Evolutionary conservation across 768 basidiomycete genomes (phyloP).

Genomic region (Russula abietina): DNA sequence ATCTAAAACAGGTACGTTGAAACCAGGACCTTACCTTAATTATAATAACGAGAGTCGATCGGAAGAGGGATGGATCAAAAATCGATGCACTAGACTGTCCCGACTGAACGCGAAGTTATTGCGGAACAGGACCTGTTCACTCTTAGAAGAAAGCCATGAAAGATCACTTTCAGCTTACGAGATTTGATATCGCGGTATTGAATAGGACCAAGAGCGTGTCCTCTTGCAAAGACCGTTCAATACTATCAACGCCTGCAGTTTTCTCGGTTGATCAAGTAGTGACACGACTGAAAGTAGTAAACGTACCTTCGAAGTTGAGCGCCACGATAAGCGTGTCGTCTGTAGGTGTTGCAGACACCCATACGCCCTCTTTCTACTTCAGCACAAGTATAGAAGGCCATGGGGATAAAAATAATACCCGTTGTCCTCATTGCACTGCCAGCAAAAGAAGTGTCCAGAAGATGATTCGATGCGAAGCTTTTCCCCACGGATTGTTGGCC

Average conservation of each 20-base stretch:
- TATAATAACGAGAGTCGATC: slow-evolving; percentile 53
- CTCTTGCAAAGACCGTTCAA: slow-evolving; percentile 58
- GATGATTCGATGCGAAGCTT: slow-evolving; percentile 53
- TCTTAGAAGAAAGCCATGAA: slow-evolving; percentile 30
- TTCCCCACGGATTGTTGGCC: slow-evolving; percentile 65
- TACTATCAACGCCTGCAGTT: slow-evolving; percentile 49
- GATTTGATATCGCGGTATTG: slow-evolving; percentile 59
- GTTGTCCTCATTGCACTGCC: slow-evolving; percentile 63
- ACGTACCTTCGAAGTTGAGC: slow-evolving; percentile 57
- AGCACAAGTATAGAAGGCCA: neutral
- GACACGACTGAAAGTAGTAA: neutral
- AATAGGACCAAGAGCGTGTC: slow-evolving; percentile 59
- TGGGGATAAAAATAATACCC: slow-evolving; percentile 42
- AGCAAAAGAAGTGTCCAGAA: slow-evolving; percentile 59
- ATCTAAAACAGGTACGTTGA: neutral
- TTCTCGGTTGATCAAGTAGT: neutral
- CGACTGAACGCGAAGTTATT: slow-evolving; percentile 60
- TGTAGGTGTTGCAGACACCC: slow-evolving; percentile 63
- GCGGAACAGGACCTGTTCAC: slow-evolving; percentile 50
- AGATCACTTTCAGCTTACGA: slow-evolving; percentile 36
- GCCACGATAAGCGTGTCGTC: slow-evolving; percentile 48
- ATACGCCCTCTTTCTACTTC: slow-evolving; percentile 48
- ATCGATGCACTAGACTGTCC: slow-evolving; percentile 52
- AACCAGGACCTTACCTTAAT: slow-evolving; percentile 42
- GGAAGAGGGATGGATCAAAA: slow-evolving; percentile 53